Base-by-base conservation (phyloP, 2,329 filamentous ascomycete genomes). In the Fusarium sp. region DNA sequence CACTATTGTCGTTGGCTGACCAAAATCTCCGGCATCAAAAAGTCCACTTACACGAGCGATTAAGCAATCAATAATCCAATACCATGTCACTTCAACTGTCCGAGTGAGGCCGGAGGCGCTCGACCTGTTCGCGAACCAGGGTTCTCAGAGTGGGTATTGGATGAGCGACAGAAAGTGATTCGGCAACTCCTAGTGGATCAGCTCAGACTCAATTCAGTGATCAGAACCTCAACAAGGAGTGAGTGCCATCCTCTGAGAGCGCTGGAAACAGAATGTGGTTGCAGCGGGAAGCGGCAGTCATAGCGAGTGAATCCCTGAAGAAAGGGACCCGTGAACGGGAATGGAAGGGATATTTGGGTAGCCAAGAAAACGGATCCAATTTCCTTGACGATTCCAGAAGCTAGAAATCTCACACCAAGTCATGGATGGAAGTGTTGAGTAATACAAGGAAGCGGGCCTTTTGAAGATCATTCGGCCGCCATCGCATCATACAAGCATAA, bases 31-130 rank as follows among this genome's bases (percentile, higher is more conserved):
- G 24, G 11, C 15, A 32, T 49, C 13, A 18, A 18, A 24, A 24
- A 41, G 20, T 40, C 54, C 44, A 57, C 53, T 57, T 41, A 32
- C 46, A 53, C 32, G 22, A 46, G 30, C 24, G 44, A 32, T 20
- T 22, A 8, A 56, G 22, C 20, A 22, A 56, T 60, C 16, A 44
- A 12, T 5, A 38, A 44, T 54, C 32, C 43, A 29, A 58, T 15
- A 22, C 29, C 47, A 34, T 34, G 38, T 32, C 24, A 5, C 30
- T 43, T 32, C 43, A 24, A 24, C 46, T 51, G 61, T 53, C 64
- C 63, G 67, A 66, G 47, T 32, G 63, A 65, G 54, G 57, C 62
- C 58, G 66, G 66, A 67, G 61, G 55, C 66, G 63, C 20, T 66
- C 48, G 54, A 34, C 18, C 55, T 30, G 24, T n/a, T 53, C 18